Conservation (phyloP, 768 basidiomycete genomes). For the Fistulinella prunicolor region DNA sequence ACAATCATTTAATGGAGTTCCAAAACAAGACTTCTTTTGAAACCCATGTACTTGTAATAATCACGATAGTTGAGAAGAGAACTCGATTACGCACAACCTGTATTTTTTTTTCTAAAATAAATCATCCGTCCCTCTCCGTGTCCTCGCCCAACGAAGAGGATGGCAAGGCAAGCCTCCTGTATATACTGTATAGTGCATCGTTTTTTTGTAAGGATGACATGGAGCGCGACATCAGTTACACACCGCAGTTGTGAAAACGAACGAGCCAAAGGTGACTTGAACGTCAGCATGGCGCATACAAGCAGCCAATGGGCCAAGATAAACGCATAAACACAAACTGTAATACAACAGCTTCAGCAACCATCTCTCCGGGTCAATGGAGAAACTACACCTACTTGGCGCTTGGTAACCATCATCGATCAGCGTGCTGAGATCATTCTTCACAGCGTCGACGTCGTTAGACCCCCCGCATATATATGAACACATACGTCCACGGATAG, state of each 20-base stretch:
- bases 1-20: background rate
- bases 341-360: background rate
- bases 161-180: no score
- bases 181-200: no score
- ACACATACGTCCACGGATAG: no score
- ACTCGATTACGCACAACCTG: background rate
- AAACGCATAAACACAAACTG: constrained; percentile 4
- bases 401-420: constrained; percentile 3
- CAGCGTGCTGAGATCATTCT: no score
- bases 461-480: no score
- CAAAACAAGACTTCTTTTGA: background rate
- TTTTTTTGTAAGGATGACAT: no score
- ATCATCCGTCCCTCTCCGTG: background rate
- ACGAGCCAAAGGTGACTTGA: constrained; percentile 4
- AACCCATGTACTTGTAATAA: constrained; percentile 10
- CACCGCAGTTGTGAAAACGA: no score
- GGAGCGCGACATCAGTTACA: no score
- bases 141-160: no score
- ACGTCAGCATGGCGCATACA: background rate
- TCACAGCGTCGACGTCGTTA: no score
- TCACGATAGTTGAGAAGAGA: constrained; percentile 1
- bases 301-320: background rate
- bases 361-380: background rate
- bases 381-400: background rate
- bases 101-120: background rate